Conservation (phyloP, 225 moss, liverwort and hornwort genomes). For the Climacium dendroides region DNA sequence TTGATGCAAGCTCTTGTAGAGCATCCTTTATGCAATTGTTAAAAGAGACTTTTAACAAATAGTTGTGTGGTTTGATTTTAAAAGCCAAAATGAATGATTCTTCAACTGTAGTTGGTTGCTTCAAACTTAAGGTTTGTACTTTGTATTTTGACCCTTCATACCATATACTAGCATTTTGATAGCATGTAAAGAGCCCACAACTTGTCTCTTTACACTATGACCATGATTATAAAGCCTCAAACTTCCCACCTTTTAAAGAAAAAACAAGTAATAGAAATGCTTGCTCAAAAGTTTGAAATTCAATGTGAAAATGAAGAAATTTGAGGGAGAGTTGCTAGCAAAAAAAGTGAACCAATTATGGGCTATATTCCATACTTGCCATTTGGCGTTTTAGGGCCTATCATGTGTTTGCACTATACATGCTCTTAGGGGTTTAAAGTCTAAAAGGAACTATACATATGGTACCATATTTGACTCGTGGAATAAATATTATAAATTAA, state of each 20-base stretch:
- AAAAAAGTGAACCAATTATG: background rate
- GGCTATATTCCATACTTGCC: fast-evolving
- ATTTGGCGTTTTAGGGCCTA: fast-evolving
- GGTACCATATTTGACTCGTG: background rate
- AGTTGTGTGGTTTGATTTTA: fast-evolving
- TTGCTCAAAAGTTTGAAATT: background rate
- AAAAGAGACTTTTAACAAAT: background rate
- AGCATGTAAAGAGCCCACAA: background rate
- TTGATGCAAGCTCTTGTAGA: background rate
- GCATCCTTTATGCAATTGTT: background rate
- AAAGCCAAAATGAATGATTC: background rate
- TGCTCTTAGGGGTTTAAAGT: background rate
- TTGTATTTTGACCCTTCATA: background rate
- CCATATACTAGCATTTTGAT: background rate
- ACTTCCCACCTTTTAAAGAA: background rate
- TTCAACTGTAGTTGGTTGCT: background rate
- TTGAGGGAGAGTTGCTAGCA: fast-evolving
- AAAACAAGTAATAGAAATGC: background rate
- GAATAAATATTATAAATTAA: background rate
- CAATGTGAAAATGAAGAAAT: background rate
- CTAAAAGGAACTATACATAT: fast-evolving
- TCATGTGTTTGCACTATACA: background rate
- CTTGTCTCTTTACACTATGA: fast-evolving
- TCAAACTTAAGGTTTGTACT: fast-evolving
- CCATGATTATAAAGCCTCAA: fast-evolving